phyloP scores from a whole-genome alignment of 163 green algal genomes.

The Chloromonas sp. region DNA sequence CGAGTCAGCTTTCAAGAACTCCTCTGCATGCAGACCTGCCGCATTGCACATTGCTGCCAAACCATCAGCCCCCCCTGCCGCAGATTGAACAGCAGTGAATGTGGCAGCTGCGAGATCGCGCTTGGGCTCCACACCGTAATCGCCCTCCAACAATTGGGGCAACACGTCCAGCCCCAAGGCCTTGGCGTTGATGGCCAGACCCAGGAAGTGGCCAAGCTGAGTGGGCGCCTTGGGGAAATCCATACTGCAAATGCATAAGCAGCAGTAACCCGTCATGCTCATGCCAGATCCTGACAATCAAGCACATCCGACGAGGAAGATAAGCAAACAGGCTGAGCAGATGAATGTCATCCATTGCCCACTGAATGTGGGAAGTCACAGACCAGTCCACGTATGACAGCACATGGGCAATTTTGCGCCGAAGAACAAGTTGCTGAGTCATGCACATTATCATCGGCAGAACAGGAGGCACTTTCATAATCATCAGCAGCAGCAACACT shows the following conservation, averaged over 20 bases:
- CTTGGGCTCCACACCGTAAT: conserved; percentile 52
- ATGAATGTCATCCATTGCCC: background rate
- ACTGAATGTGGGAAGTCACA: background rate
- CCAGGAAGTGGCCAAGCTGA: conserved; percentile 62
- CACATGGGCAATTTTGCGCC: background rate
- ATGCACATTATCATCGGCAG: no score
- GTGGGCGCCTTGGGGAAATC: conserved; percentile 69
- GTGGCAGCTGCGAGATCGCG: conserved; percentile 44
- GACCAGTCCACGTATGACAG: background rate
- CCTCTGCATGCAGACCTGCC: conserved; percentile 27
- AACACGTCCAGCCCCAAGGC: conserved; percentile 39
- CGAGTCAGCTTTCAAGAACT: conserved; percentile 52
- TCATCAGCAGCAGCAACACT: no score
- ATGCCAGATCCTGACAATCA: no score
- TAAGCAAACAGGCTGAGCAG: no score
- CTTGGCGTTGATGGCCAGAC: conserved; percentile 31
- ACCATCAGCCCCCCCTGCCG: conserved; percentile 28
- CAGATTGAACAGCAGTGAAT: conserved; percentile 42
- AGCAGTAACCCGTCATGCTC: no score
- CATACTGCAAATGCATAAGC: conserved; percentile 32
- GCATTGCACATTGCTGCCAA: conserved; percentile 25
- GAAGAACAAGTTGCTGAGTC: no score
- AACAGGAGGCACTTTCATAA: no score
- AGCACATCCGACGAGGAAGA: background rate
- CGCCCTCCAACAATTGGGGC: conserved; percentile 30